Conservation (phyloP, 371 early-diverging fungal genomes). For the Mucor piriformis region DNA sequence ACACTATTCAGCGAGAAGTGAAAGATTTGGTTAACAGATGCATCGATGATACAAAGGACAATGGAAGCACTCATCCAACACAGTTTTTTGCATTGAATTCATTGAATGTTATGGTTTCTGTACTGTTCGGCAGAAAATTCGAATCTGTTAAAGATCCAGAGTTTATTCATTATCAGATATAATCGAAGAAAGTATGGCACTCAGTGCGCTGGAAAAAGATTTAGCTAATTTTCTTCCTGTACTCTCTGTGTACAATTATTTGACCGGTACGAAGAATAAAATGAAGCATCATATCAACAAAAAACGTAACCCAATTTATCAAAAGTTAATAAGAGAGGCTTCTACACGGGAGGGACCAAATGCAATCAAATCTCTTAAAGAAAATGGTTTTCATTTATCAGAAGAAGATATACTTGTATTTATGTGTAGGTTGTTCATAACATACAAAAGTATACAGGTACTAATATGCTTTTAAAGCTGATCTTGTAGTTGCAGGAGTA, state of each 20-base stretch:
- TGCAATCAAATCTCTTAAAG: slow-evolving; percentile 3
- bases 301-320: slow-evolving; percentile 2
- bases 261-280: background rate
- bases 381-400: background rate
- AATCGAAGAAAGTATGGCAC: background rate
- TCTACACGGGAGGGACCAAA: background rate
- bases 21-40: background rate
- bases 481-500: slow-evolving; percentile 15
- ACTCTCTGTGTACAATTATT: background rate
- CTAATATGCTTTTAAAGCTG: background rate
- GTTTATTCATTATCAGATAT: background rate
- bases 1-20: background rate
- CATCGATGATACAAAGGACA: background rate
- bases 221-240: slow-evolving; percentile 8
- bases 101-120: slow-evolving; percentile 9
- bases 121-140: background rate
- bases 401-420: slow-evolving; percentile 3
- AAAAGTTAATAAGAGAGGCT: slow-evolving; percentile 1
- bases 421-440: background rate
- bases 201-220: slow-evolving; percentile 6
- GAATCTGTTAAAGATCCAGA: slow-evolving; percentile 12
- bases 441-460: no score
- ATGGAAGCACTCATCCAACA: background rate
- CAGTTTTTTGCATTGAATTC: background rate
- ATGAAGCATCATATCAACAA: background rate